Percentiles rank a stretch among this genome's conserved stretches.
These are phyloP conservation scores for Colletotrichum brevisporum DNA, from an alignment of 2,329 filamentous ascomycete genomes.

Conservation along the genomic window DNA sequence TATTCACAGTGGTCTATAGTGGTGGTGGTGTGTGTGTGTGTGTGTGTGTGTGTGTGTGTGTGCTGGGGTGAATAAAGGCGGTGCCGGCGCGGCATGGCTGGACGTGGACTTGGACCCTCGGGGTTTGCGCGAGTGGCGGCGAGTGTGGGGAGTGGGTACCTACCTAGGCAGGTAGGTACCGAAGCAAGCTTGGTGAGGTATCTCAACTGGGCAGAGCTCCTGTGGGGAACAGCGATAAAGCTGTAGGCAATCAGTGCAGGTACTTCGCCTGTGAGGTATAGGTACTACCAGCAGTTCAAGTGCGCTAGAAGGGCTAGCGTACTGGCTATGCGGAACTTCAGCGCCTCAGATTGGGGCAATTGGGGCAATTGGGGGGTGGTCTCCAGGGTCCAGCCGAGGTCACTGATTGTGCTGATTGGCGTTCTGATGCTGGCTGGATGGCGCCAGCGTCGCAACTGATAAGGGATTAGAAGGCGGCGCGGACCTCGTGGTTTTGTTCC, in stretches of 20 bases:
- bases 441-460: constrained; percentile 1
- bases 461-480: not conserved
- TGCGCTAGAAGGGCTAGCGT: not conserved
- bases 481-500: no score
- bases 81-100: constrained; percentile 15
- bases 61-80: constrained; percentile 23
- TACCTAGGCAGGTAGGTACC: no score
- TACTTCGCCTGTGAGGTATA: not conserved
- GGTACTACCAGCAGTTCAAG: not conserved
- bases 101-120: not conserved
- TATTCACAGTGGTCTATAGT: no score
- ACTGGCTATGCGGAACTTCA: not conserved
- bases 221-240: no score
- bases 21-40: not conserved
- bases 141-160: not conserved
- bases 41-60: constrained; percentile 3
- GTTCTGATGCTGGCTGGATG: not conserved
- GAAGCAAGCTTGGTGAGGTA: no score
- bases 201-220: no score
- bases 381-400: not conserved
- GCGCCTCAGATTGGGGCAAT: not conserved
- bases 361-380: not conserved
- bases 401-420: not conserved
- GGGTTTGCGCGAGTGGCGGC: constrained; percentile 11
- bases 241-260: no score